phyloP scores from a whole-genome alignment of 176 grass and related monocot species.

The Hordeum marinum region DNA sequence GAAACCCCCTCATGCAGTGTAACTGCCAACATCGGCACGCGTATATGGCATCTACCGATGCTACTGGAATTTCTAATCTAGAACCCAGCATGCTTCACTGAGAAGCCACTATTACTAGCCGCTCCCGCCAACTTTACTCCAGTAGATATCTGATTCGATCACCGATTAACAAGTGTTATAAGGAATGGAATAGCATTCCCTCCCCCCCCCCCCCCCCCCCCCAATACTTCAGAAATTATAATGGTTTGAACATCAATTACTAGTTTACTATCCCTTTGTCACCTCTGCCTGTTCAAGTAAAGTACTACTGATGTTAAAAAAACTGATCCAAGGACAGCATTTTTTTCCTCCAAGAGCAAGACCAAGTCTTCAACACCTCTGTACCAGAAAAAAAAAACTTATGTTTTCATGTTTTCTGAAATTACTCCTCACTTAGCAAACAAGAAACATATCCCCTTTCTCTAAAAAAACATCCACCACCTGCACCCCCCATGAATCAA shows the following conservation, averaged over 20 bases:
- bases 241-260: slow-evolving; percentile 5
- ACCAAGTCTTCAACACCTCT: slow-evolving; percentile 10
- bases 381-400: slow-evolving; percentile 8
- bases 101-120: slow-evolving; percentile 38
- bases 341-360: slow-evolving; percentile 9
- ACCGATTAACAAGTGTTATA: slow-evolving; percentile 26
- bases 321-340: not conserved
- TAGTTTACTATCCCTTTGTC: not conserved
- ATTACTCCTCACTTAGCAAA: not conserved
- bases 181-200: slow-evolving; percentile 46
- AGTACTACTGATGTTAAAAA: not conserved
- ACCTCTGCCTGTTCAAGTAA: slow-evolving; percentile 1
- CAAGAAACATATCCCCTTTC: not conserved
- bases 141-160: slow-evolving; percentile 12
- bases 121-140: slow-evolving; percentile 29
- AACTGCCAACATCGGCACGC: slow-evolving; percentile 31
- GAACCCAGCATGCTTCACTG: slow-evolving; percentile 34
- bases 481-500: slow-evolving; percentile 14
- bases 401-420: not conserved
- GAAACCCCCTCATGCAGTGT: slow-evolving; percentile 30
- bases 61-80: slow-evolving; percentile 33
- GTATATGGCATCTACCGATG: slow-evolving; percentile 28
- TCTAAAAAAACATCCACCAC: slow-evolving; percentile 1
- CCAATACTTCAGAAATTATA: not conserved
- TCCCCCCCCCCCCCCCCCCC: slow-evolving; percentile 2